Evolutionary conservation across 306 rosid species (phyloP), one percentile per base, ranked within the genome.

Genomic region (Cyamopsis tetragonoloba): DNA sequence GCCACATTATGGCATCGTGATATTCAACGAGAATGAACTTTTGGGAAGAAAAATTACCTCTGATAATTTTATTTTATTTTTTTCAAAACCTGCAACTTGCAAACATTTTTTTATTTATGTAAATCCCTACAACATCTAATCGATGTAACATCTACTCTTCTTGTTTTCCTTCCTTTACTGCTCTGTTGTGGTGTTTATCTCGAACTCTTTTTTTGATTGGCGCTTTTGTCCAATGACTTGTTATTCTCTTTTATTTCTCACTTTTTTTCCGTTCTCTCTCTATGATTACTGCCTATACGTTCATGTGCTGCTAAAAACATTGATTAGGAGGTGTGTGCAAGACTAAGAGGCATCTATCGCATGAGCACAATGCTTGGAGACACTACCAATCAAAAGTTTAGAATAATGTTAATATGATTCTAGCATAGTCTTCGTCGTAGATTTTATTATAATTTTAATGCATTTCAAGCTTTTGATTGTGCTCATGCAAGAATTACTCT

Each of bases 231-330:
- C 59, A 19, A 26, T 43, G 49, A 19, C 27, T 14, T 30, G 46
- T 54, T 26, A 20, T 31, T 32, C 42, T 15, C 41, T 61, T 15
- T 24, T 22, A 15, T 17, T 10, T 19, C 6, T 44, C 27, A 4
- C 31, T 12, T 23, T 20, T 53, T 46, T 66, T n/a, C n/a, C n/a
- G 47, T n/a, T 20, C 24, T 24, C 8, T 62, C 20, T 61, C 50
- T 50, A 38, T 41, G 28, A 14, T 54, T 62, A 28, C 28, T 62
- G 20, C 20, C 32, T 11, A 14, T 12, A 61, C 28, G 71, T 31
- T 39, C 19, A 61, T 42, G 31, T 77, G 39, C 46, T 70, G 48
- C 22, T 34, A 34, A 74, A 59, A 20, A 13, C 38, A 17, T 19
- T 28, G 31, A 48, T 28, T 57, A 48, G 49, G 58, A 35, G 59